Evolutionary conservation across 1,284 basidiomycete species (phyloP).

Genomic region (Omphalotus olearius): DNA sequence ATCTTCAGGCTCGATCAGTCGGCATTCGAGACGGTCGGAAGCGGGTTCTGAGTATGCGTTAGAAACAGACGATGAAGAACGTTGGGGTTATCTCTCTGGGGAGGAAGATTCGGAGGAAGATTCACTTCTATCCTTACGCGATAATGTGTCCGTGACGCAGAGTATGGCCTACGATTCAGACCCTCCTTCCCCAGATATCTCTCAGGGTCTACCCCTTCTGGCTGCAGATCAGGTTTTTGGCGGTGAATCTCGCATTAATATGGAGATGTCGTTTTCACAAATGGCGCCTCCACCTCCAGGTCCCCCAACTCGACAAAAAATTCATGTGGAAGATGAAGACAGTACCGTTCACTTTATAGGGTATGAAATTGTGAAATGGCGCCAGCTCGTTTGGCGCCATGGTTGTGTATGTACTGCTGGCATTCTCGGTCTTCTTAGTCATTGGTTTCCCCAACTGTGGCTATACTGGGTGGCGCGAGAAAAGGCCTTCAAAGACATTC

Average conservation of each 20-base stretch:
- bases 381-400: constrained; percentile 68
- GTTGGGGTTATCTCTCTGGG: constrained; percentile 79
- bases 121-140: constrained; percentile 27
- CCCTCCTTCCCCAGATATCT: constrained; percentile 54
- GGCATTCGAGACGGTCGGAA: constrained; percentile 53
- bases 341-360: constrained; percentile 85
- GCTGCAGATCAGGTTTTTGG: constrained; percentile 75
- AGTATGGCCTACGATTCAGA: constrained; percentile 69
- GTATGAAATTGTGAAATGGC: constrained; percentile 70
- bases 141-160: constrained; percentile 40
- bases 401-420: constrained; percentile 75
- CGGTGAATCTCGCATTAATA: constrained; percentile 75
- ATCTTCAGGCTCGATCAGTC: constrained; percentile 41
- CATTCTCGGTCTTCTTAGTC: constrained; percentile 76
- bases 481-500: constrained; percentile 75
- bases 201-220: constrained; percentile 59
- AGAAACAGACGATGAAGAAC: constrained; percentile 55
- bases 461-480: constrained; percentile 84
- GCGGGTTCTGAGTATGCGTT: constrained; percentile 55
- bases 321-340: constrained; percentile 92
- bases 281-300: constrained; percentile 67
- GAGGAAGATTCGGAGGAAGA: constrained; percentile 49
- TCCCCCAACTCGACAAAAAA: constrained; percentile 79
- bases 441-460: constrained; percentile 94
- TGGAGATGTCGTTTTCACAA: constrained; percentile 57